Evolutionary conservation across 1,284 basidiomycete genomes (phyloP).

Genomic region (Cryptococcus sp.): DNA sequence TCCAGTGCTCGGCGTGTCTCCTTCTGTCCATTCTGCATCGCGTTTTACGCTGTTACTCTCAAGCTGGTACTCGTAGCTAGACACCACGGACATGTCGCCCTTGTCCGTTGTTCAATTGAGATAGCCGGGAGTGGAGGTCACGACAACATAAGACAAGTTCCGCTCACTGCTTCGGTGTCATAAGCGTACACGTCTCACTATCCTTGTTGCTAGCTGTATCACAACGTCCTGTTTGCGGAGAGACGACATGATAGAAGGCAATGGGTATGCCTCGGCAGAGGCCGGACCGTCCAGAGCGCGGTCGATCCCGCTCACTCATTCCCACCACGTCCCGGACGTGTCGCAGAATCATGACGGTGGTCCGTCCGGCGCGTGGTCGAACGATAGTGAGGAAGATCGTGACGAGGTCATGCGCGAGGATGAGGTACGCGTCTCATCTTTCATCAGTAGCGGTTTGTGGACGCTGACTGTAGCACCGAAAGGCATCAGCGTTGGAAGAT

Average conservation of each 20-base stretch:
- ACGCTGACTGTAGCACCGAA: background rate
- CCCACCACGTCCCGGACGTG: background rate
- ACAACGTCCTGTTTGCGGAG: no score
- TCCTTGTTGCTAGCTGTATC: no score
- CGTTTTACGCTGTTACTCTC: no score
- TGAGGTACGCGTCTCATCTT: constrained; percentile 7
- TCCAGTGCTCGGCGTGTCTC: no score
- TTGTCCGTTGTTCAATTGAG: no score
- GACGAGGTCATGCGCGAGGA: constrained; percentile 14
- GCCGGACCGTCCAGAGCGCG: constrained; percentile 18
- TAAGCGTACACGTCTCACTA: no score
- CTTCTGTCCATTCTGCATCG: no score
- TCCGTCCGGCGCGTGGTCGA: background rate
- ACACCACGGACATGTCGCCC: no score
- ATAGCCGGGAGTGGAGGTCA: no score
- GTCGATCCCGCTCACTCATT: background rate
- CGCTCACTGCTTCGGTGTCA: background rate
- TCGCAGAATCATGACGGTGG: background rate
- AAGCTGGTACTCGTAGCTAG: no score
- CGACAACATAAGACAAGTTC: background rate
- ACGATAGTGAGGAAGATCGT: constrained; percentile 1
- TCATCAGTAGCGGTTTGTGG: background rate
- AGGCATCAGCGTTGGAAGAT: constrained; percentile 17
- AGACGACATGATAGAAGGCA: constrained; percentile 17
- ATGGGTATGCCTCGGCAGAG: constrained; percentile 17